Evolutionary conservation across 805 yeast genomes (phyloP), one percentile per base, ranked within the genome.

Genomic region (Starmerella geochares): DNA sequence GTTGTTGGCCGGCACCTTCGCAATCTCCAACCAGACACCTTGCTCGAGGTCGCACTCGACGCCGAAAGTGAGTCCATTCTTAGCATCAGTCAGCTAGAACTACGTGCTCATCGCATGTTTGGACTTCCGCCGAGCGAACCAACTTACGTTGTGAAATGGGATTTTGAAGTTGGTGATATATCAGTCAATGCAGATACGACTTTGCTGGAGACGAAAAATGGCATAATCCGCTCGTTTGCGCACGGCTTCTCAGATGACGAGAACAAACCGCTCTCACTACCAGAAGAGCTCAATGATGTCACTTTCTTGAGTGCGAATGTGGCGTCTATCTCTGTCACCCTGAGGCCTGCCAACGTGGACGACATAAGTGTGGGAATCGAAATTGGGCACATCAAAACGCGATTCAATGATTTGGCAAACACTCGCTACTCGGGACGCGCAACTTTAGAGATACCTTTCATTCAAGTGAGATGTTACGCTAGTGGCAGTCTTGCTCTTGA

Each of bases 71-170:
- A 33, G 8, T 52, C 53, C 16, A 55, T 53, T 37, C 79, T 0
- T 78, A 78, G 39, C 83, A 81, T 59, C 79, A 81, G 0, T 61
- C 83, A 11, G 60, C 73, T 2, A 71, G 86, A 21, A 94, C 49
- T 40, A 2, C 59, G 85, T 64, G 94, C 95, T 0, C 95, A 90
- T 64, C 72, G 97, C 60, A 79, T 88, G 80, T 86, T 86, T 69
- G 98, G 98, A 0, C 62, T 86, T 2, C 95, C 95, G 0, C 96
- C 96, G 0, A 69, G 72, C 7, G 94, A 86, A 61, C 86, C 90
- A 0, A 86, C 96, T 0, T 92, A 85, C 62, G 79, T 77, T 55
- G 87, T 96, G 60, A 81, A 84, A 52, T 92, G 98, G 98, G 88
- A 83, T 52, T 78, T 92, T 57, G 77, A 75, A 24, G 61, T 82